Evolutionary conservation across 2,329 filamentous ascomycete species (phyloP), one percentile per base, ranked within the genome.

Genomic region (Ophiostoma sp.): DNA sequence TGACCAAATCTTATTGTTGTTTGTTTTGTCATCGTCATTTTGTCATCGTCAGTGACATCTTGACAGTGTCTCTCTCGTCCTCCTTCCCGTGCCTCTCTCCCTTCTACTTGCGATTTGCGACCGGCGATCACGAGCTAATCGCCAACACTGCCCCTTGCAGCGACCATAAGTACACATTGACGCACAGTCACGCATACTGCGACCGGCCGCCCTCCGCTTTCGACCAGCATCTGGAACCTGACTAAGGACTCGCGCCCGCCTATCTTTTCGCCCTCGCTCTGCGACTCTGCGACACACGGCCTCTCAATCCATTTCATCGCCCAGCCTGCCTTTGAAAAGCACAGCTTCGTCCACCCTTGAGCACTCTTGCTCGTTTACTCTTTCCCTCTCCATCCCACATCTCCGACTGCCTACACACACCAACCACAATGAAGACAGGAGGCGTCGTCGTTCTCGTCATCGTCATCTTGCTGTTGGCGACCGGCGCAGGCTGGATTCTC

Each of bases 391-490:
- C 45, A 47, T 16, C 12, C 14, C 45, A 27, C 18, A n/a, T 47
- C n/a, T 52, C n/a, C n/a, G 8, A 7, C 16, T 52, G 18, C 38
- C 38, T 14, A 62, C 41, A 52, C 64, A 12, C n/a, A 58, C 68
- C 69, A 64, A 27, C 66, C 71, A 79, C 72, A 70, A 88, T 88
- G 84, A 83, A 83, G 72, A 79, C 85, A 66, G 81, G 84, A 72
- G 87, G 88, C 75, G 84, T 89, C 71, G 87, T 93, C 79, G 84
- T 93, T 77, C 87, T 96, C 76, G 83, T 92, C 75, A 77, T 94
- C 75, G 74, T 92, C 73, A 79, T 92, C 73, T 76, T 91, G 74
- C 75, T 86, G 67, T 70, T 89, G 68, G 77, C 81, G 68, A 85
- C 79, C 40, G 87, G 80, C 69, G 78, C 84, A 68, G 87, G 84